Conservation (phyloP, 768 basidiomycete genomes). For the Filobasidium floriforme region DNA sequence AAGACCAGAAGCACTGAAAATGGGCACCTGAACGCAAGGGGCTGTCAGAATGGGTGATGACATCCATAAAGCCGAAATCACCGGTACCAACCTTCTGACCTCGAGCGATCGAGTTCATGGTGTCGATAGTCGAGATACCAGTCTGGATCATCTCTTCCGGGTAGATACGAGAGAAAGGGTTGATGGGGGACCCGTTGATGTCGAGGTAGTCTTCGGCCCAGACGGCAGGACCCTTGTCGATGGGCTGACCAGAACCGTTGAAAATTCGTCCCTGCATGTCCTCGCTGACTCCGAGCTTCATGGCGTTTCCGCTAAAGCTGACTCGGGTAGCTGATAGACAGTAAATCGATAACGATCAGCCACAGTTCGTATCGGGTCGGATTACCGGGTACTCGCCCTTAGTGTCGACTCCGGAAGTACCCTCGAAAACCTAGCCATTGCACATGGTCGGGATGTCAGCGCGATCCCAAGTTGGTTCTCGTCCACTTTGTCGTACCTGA, state of each 20-base stretch:
- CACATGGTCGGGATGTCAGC: neutral
- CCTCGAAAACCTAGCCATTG: slow-evolving; percentile 69
- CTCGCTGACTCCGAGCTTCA: slow-evolving; percentile 97
- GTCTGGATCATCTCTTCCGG: slow-evolving; percentile 99
- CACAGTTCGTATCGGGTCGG: neutral
- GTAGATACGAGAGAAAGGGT: slow-evolving; percentile 69
- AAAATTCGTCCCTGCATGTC: slow-evolving; percentile 99
- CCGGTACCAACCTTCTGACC: slow-evolving; percentile 76
- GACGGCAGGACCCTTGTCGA: slow-evolving; percentile 96
- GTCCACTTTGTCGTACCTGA: slow-evolving; percentile 48
- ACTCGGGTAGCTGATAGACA: slow-evolving; percentile 75
- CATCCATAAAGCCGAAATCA: neutral
- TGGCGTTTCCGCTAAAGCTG: slow-evolving; percentile 94
- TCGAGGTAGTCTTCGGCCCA: slow-evolving; percentile 99
- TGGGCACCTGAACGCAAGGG: slow-evolving; percentile 50
- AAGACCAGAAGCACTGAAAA: slow-evolving; percentile 96
- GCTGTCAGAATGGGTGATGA: neutral
- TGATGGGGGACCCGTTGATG: slow-evolving; percentile 98
- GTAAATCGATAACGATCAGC: neutral
- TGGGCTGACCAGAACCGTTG: slow-evolving; percentile 96
- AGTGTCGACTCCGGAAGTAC: slow-evolving; percentile 94
- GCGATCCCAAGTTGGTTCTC: neutral
- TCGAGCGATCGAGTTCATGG: slow-evolving; percentile 83
- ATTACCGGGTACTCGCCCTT: neutral
- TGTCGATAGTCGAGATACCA: slow-evolving; percentile 80